Percentiles rank a stretch among this genome's conserved stretches.
phyloP scores from a whole-genome alignment of 2,329 filamentous ascomycete genomes.

The Thelonectria rubi region DNA sequence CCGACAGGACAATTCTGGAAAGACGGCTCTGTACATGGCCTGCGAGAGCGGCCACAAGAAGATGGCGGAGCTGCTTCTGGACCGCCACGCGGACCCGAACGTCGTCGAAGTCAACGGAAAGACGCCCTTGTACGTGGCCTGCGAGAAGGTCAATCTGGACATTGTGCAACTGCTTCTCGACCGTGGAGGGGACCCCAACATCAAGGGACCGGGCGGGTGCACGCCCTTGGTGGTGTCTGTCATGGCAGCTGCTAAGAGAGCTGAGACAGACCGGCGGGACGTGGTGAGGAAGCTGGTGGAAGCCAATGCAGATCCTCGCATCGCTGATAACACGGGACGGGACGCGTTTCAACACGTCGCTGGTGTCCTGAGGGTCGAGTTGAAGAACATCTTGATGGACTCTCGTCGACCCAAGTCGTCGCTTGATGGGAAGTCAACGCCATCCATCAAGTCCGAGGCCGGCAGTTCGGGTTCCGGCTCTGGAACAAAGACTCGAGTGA shows the following conservation, averaged over 20 bases:
- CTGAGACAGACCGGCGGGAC: neutral
- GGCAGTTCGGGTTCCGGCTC: neutral
- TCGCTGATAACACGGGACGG: neutral
- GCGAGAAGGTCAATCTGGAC: slow-evolving; percentile 1
- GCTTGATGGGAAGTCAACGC: neutral
- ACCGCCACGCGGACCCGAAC: slow-evolving; percentile 4
- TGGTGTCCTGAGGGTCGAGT: neutral
- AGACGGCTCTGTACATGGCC: slow-evolving; percentile 18
- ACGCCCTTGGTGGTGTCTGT: slow-evolving; percentile 7
- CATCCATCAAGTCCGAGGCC: neutral
- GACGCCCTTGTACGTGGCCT: slow-evolving; percentile 4
- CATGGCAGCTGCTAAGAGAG: slow-evolving; percentile 9
- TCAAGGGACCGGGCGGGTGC: neutral
- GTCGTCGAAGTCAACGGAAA: slow-evolving; percentile 11
- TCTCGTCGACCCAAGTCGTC: neutral
- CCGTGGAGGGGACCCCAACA: neutral
- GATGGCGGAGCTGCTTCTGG: slow-evolving; percentile 14
- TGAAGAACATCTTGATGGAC: slow-evolving; percentile 1
- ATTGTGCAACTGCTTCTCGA: slow-evolving; percentile 8
- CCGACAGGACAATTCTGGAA: slow-evolving; percentile 10
- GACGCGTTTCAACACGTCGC: slow-evolving; percentile 2
- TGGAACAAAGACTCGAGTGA: neutral
- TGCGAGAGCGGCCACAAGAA: slow-evolving; percentile 13
- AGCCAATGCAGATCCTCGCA: neutral
- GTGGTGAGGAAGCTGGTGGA: slow-evolving; percentile 6